A percentile compares a stretch with the other conserved stretches of the same genome.
These are phyloP conservation scores for Nannizziopsis barbatae DNA, from an alignment of 2,329 filamentous ascomycete species.

Conservation along the genomic window DNA sequence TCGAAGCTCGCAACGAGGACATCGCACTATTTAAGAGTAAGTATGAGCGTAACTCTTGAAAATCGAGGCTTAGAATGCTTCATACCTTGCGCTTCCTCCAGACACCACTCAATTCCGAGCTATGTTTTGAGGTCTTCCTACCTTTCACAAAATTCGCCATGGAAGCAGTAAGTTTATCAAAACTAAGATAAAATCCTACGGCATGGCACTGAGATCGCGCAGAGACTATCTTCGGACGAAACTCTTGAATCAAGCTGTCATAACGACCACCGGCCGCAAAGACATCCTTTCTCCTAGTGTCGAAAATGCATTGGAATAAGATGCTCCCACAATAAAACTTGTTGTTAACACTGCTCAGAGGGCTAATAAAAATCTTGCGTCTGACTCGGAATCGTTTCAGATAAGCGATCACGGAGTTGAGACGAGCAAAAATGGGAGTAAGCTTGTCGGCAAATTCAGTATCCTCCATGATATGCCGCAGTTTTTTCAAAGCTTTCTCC, in stretches of 20 bases:
- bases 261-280: slow-evolving; percentile 92
- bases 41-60: neutral
- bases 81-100: slow-evolving; percentile 55
- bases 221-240: slow-evolving; percentile 57
- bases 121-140: slow-evolving; percentile 54
- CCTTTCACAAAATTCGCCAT: slow-evolving; percentile 45
- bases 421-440: slow-evolving; percentile 56
- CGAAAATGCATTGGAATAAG: slow-evolving; percentile 81
- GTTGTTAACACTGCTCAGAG: slow-evolving; percentile 79
- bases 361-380: slow-evolving; percentile 71
- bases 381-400: slow-evolving; percentile 62
- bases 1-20: slow-evolving; percentile 86
- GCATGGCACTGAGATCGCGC: slow-evolving; percentile 60
- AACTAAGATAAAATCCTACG: slow-evolving; percentile 83
- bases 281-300: slow-evolving; percentile 68
- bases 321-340: slow-evolving; percentile 79
- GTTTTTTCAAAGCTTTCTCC: slow-evolving; percentile 59
- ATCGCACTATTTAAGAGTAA: slow-evolving; percentile 52
- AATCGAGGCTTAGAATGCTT: neutral
- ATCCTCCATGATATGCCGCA: slow-evolving; percentile 45
- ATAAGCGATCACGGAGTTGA: slow-evolving; percentile 68
- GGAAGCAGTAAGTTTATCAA: slow-evolving; percentile 63
- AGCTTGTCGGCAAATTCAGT: slow-evolving; percentile 43
- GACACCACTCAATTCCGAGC: slow-evolving; percentile 50
- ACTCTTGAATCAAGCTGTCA: slow-evolving; percentile 75